phyloP scores from a whole-genome alignment of 495 filamentous ascomycete species.

The Xylaria nigripes region DNA sequence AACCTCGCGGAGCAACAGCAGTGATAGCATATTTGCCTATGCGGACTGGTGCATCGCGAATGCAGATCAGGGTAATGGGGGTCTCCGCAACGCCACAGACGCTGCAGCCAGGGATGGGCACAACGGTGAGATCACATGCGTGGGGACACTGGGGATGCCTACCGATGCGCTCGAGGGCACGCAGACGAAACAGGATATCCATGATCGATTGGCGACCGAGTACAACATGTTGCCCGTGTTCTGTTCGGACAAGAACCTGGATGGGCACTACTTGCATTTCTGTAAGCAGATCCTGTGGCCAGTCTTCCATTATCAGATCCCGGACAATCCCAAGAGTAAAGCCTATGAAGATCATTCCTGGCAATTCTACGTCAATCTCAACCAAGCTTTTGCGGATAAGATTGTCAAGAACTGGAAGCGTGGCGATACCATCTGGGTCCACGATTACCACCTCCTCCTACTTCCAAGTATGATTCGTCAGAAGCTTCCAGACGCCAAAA shows the following conservation, averaged over 20 bases:
- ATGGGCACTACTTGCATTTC: conserved; percentile 87
- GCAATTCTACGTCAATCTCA: conserved; percentile 85
- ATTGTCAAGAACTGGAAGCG: conserved; percentile 86
- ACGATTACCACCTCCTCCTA: conserved; percentile 90
- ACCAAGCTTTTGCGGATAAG: conserved; percentile 81
- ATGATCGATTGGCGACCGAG: conserved; percentile 66
- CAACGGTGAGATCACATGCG: conserved; percentile 67
- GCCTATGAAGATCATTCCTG: conserved; percentile 94
- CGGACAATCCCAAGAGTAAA: conserved; percentile 94
- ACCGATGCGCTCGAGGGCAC: conserved; percentile 67
- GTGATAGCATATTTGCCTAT: conserved; percentile 56
- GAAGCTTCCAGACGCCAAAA: conserved; percentile 78
- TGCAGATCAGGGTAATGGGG: conserved; percentile 84
- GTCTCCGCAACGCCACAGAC: conserved; percentile 75
- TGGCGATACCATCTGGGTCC: conserved; percentile 84
- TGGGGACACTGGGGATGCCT: conserved; percentile 86
- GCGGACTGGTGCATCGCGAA: conserved; percentile 75
- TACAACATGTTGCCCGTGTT: conserved; percentile 75
- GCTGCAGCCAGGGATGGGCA: conserved; percentile 59
- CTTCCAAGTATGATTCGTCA: conserved; percentile 87
- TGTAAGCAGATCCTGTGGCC: conserved; percentile 89
- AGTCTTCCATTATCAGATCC: conserved; percentile 93
- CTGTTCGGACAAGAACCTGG: conserved; percentile 78
- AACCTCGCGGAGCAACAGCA: conserved; percentile 42
- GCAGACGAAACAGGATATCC: conserved; percentile 66